Conservation (phyloP, 257 asterid species). For the Solanum bulbocastanum region DNA sequence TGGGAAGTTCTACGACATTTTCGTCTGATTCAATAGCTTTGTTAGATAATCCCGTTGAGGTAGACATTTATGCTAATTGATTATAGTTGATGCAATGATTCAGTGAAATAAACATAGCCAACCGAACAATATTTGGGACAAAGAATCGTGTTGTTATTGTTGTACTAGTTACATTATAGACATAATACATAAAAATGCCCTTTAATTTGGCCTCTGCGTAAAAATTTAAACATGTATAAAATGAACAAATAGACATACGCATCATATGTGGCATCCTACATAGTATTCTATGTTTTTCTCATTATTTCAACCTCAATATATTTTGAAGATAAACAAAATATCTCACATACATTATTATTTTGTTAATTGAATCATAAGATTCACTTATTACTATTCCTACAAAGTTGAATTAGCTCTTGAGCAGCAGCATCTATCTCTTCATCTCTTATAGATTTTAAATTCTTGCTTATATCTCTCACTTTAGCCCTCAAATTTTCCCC, state of each 20-base stretch:
- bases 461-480: constrained; percentile 11
- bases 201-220: too few species aligned
- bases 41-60: neutral
- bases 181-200: fast-evolving
- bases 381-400: neutral
- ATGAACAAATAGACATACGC: too few species aligned
- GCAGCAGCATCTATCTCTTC: constrained; percentile 18
- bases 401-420: constrained; percentile 1
- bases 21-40: constrained; percentile 7
- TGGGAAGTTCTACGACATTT: constrained; percentile 7
- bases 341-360: neutral
- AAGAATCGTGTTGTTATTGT: neutral
- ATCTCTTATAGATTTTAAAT: constrained; percentile 1
- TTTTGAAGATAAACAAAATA: neutral
- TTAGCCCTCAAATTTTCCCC: constrained; percentile 12
- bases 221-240: too few species aligned
- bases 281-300: neutral
- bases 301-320: neutral
- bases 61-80: neutral
- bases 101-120: neutral
- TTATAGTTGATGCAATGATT: neutral
- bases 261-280: too few species aligned
- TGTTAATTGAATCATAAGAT: neutral
- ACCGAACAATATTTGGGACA: neutral
- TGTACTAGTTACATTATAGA: neutral